Percentiles rank a stretch among this genome's conserved stretches.
Evolutionary conservation across 768 basidiomycete species (phyloP).

Genomic region (Terana coerulea): DNA sequence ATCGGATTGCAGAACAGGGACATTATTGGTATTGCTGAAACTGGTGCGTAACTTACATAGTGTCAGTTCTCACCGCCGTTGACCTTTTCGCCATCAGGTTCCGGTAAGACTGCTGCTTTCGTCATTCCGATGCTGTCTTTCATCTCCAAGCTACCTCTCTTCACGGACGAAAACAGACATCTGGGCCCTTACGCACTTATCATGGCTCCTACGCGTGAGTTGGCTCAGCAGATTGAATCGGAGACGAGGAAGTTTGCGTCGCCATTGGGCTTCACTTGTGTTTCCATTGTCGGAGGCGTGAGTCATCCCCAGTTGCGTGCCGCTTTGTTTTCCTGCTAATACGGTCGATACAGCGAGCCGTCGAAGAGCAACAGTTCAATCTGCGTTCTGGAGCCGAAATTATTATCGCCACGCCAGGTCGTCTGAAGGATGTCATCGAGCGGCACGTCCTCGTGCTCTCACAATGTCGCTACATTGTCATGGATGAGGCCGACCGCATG

Average conservation of each 20-base stretch:
- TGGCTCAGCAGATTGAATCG: conserved; percentile 95
- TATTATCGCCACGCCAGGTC: conserved; percentile 97
- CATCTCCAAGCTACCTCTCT: conserved; percentile 79
- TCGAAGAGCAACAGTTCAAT: conserved; percentile 98
- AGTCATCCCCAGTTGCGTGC: conserved; percentile 22
- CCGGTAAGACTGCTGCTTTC: conserved; percentile 98
- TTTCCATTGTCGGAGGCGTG: conserved; percentile 97
- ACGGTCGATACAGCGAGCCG: conserved; percentile 55
- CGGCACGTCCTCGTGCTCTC: conserved; percentile 92
- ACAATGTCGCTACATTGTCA: conserved; percentile 97
- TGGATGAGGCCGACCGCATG: conserved; percentile 99
- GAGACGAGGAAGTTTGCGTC: conserved; percentile 91
- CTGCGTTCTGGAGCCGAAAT: conserved; percentile 98
- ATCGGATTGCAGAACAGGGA: conserved; percentile 96
- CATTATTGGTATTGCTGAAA: conserved; percentile 98
- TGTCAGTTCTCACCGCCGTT: conserved; percentile 3
- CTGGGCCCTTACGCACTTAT: conserved; percentile 93
- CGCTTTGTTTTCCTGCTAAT: conserved; percentile 16
- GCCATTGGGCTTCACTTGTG: conserved; percentile 88
- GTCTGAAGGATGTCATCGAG: conserved; percentile 96
- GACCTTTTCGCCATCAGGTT: conserved; percentile 52
- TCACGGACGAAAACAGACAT: conserved; percentile 92
- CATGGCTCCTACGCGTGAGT: conserved; percentile 94
- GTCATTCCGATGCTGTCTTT: conserved; percentile 98
- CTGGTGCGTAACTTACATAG: conserved; percentile 50